phyloP scores from a whole-genome alignment of 768 basidiomycete genomes.

The Lentinula detonsa region DNA sequence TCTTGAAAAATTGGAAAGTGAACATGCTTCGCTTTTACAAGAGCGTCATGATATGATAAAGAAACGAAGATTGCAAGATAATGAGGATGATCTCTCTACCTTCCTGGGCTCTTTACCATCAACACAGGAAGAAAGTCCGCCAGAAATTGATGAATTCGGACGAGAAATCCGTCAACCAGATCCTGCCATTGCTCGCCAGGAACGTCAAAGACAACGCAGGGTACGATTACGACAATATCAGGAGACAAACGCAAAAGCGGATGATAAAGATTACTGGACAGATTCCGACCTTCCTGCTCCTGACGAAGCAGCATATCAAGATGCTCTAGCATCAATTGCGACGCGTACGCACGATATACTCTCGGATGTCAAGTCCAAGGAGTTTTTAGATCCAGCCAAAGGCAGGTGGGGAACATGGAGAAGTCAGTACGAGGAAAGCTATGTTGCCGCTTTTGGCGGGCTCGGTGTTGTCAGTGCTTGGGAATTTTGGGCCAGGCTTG shows the following conservation, averaged over 20 bases:
- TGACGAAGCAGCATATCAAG: slow-evolving; percentile 64
- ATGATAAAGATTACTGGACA: slow-evolving; percentile 85
- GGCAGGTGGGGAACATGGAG: slow-evolving; percentile 74
- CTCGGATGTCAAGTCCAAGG: slow-evolving; percentile 76
- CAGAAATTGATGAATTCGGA: slow-evolving; percentile 55
- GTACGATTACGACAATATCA: slow-evolving; percentile 27
- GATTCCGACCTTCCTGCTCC: slow-evolving; percentile 65
- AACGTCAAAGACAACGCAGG: slow-evolving; percentile 54
- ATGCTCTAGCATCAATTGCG: slow-evolving; percentile 51
- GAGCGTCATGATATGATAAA: slow-evolving; percentile 69
- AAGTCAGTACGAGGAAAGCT: slow-evolving; percentile 70
- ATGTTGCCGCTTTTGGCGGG: slow-evolving; percentile 77
- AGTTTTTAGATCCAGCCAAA: slow-evolving; percentile 74
- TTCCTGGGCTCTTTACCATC: slow-evolving; percentile 53
- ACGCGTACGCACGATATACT: slow-evolving; percentile 53
- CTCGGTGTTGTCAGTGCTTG: slow-evolving; percentile 60
- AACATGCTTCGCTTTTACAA: slow-evolving; percentile 63
- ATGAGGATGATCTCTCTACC: slow-evolving; percentile 71
- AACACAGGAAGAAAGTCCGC: slow-evolving; percentile 15
- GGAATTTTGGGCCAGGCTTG: slow-evolving; percentile 72
- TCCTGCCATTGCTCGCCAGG: slow-evolving; percentile 36
- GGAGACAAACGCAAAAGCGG: slow-evolving; percentile 14
- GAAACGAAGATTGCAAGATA: slow-evolving; percentile 66
- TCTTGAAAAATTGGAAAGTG: slow-evolving; percentile 74
- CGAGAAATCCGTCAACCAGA: slow-evolving; percentile 42